phyloP scores from a whole-genome alignment of 345 rosid species.

The Aurinia saxatilis region DNA sequence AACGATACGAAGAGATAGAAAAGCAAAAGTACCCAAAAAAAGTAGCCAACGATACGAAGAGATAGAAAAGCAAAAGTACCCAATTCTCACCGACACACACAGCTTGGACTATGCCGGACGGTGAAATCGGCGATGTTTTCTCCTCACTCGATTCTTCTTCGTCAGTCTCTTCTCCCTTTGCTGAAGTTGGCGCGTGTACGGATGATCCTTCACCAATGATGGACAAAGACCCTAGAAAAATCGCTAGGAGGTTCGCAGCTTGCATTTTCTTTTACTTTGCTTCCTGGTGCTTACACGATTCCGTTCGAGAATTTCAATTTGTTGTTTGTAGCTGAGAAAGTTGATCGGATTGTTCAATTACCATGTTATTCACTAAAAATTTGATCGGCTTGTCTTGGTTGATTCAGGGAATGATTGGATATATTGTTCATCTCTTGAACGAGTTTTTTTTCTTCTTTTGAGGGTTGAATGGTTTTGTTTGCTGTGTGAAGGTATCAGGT shows the following conservation, averaged over 20 bases:
- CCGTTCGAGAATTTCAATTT: neutral
- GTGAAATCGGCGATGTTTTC: constrained; percentile 2
- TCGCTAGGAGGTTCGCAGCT: constrained; percentile 27
- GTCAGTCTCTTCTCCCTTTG: neutral
- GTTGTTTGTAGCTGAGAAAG: neutral
- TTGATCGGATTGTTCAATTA: neutral
- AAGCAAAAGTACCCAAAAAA: neutral
- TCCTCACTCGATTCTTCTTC: neutral
- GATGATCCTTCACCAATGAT: constrained; percentile 9
- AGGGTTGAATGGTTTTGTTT: neutral
- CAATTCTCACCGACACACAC: constrained; percentile 20
- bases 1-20: constrained; percentile 17
- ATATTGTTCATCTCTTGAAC: no score
- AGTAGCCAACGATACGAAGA: no score
- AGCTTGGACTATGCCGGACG: constrained; percentile 25
- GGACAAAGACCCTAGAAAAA: constrained; percentile 58
- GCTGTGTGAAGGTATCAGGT: constrained; percentile 60
- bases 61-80: constrained; percentile 8
- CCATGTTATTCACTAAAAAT: no score
- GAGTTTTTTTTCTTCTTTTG: neutral
- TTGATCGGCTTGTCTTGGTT: constrained; percentile 8
- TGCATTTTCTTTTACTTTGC: neutral
- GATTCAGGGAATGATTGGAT: no score
- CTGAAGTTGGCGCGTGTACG: neutral
- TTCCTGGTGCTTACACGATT: constrained; percentile 11